Base-by-base conservation (phyloP, 768 basidiomycete species). In the Hygrocybe coccinea region DNA sequence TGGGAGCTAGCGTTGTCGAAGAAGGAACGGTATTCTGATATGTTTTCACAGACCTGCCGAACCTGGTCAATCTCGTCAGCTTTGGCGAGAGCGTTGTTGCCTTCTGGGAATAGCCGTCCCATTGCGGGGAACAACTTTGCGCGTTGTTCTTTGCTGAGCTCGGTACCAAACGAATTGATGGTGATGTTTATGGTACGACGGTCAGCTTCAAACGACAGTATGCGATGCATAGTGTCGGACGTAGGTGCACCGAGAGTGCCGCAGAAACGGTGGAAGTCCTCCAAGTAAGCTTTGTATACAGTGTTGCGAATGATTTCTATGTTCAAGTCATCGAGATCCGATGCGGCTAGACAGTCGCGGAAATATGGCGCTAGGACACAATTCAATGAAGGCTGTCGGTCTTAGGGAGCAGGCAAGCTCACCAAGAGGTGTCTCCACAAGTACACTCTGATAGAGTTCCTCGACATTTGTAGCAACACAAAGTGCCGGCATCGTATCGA, bases 231-330 rank as follows among this genome's bases (percentile, higher is more conserved):
- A 60, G 93, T 84, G 43, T 95, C 93, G 12, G 83, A 79, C 2
- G 97, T 97, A 0, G 97, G 91, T 9, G 83, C 80, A 39, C 91
- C 87, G 34, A 97, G 75, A 7, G 87, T 83, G 45, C 79, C 73
- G 67, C 85, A 89, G 72, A 88, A 98, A 60, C 79, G 70, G 75
- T 94, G 83, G 70, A 99, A 99, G 71, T 99, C 97, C 69, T 98
- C 95, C 56, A 99, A 87, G 73, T 99, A 99, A 15, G 94, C 88
- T 71, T 97, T 97, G 82, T 98, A 98, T 35, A 99, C 88, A 1
- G 95, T 95, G 74, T 98, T 98, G 43, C 97, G 91, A 72, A 99
- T 95, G 73, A 99, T 97, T 76, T 99, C 97, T 66, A 99, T 98
- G 77, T 99, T 97, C 56, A 98, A 85, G 69, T 97, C 97, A 68